Percentiles rank a stretch among this genome's conserved stretches.
These are phyloP conservation scores for Xylariaceae sp. DNA, from an alignment of 2,329 filamentous ascomycete species.

Conservation along the genomic window DNA sequence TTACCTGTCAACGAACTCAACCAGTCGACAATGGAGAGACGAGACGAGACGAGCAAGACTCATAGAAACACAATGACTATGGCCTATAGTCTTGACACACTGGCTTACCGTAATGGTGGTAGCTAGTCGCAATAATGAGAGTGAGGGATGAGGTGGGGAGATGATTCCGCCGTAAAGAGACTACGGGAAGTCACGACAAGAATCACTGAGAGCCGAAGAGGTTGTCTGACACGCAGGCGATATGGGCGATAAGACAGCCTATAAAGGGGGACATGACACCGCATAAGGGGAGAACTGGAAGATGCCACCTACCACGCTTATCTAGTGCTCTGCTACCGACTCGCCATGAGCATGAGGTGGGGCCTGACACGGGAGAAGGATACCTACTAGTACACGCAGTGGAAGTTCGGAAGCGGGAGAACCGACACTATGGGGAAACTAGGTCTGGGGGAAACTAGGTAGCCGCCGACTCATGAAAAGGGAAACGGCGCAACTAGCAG, in stretches of 20 bases:
- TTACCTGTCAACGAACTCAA: constrained; percentile 1
- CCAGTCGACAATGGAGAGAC: background rate
- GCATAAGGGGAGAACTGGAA: background rate
- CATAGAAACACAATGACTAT: background rate
- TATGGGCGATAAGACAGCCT: background rate
- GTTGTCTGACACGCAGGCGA: too few relatives aligned
- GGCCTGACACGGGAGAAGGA: background rate
- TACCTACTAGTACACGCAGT: too few relatives aligned
- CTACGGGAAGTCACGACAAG: background rate
- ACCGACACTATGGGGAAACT: background rate
- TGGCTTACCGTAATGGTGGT: constrained; percentile 3
- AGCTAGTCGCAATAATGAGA: background rate
- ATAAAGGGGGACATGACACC: background rate
- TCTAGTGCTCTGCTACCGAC: too few relatives aligned
- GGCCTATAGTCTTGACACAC: background rate
- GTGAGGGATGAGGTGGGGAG: background rate
- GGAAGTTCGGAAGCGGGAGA: background rate
- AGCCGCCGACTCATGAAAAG: background rate
- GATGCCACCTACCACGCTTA: too few relatives aligned
- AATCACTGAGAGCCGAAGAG: background rate
- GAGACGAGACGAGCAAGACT: background rate
- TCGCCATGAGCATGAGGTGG: too few relatives aligned
- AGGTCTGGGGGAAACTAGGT: constrained; percentile 3
- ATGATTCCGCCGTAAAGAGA: background rate
- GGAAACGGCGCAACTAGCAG: background rate